These are phyloP conservation scores for Penicillium olsonii DNA, from an alignment of 2,329 filamentous ascomycete species.

Conservation along the genomic window DNA sequence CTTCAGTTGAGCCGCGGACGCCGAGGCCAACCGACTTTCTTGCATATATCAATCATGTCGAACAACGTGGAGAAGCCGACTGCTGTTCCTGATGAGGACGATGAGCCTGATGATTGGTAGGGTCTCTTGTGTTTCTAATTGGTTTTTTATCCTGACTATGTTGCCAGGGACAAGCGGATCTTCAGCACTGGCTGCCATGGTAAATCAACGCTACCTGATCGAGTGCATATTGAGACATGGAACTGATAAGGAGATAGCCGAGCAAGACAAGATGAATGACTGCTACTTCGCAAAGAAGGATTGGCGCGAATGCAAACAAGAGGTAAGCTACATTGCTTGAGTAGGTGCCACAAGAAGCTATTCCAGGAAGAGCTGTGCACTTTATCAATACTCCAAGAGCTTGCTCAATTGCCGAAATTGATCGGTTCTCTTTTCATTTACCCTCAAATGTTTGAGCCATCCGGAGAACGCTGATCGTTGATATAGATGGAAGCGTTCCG, in stretches of 20 bases:
- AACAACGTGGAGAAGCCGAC: slow-evolving; percentile 54
- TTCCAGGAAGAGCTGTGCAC: background rate
- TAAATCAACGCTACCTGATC: slow-evolving; percentile 45
- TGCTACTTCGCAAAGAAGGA: slow-evolving; percentile 97
- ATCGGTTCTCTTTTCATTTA: no score
- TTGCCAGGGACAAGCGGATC: slow-evolving; percentile 87
- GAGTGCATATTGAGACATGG: background rate
- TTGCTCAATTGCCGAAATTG: background rate
- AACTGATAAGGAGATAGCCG: slow-evolving; percentile 56
- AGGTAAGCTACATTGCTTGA: slow-evolving; percentile 61
- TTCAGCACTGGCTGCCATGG: slow-evolving; percentile 93
- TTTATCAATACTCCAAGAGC: no score
- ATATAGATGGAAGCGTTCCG: slow-evolving; percentile 83
- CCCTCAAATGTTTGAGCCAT: background rate
- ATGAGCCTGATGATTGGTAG: slow-evolving; percentile 95
- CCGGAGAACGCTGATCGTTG: background rate
- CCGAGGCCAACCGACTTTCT: slow-evolving; percentile 21
- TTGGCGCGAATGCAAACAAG: slow-evolving; percentile 83
- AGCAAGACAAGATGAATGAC: slow-evolving; percentile 88
- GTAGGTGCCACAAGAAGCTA: background rate
- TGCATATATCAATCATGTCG: slow-evolving; percentile 51
- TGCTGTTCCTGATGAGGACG: slow-evolving; percentile 59
- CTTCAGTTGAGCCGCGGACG: slow-evolving; percentile 13
- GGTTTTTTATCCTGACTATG: slow-evolving; percentile 20
- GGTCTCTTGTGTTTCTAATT: slow-evolving; percentile 27